A percentile compares a stretch with the other conserved stretches of the same genome.
phyloP scores from a whole-genome alignment of 169 alveolate species.

The Theileria orientalis region DNA sequence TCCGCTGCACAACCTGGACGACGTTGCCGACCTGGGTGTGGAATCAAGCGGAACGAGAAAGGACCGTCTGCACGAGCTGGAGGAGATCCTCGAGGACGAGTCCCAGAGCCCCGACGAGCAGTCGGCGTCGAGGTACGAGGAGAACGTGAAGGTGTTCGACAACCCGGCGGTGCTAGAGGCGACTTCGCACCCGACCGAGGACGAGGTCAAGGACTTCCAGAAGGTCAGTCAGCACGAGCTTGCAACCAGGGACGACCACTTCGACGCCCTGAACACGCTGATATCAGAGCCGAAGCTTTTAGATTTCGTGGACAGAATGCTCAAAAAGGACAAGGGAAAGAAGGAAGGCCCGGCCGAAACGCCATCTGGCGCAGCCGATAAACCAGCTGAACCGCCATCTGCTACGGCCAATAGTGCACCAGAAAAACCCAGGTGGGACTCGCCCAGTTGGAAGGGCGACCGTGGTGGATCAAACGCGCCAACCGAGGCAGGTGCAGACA shows the following conservation, averaged over 20 bases:
- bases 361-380: neutral
- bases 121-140: conserved; percentile 7
- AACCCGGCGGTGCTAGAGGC: conserved; percentile 24
- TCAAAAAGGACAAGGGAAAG: too few relatives aligned
- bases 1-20: neutral
- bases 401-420: too few relatives aligned
- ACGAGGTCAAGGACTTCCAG: conserved; percentile 14
- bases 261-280: neutral
- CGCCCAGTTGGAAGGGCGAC: too few relatives aligned
- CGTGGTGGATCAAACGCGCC: neutral
- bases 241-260: conserved; percentile 1
- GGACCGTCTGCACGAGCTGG: conserved; percentile 11
- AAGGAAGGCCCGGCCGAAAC: neutral
- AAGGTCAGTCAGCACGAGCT: neutral
- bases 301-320: too few relatives aligned
- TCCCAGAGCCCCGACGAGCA: conserved; percentile 39
- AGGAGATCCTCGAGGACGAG: conserved; percentile 22
- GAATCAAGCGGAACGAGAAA: conserved; percentile 5
- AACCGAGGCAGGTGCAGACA: neutral
- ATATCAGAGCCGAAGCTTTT: neutral
- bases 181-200: conserved; percentile 30
- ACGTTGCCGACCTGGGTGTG: conserved; percentile 9
- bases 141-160: conserved; percentile 16
- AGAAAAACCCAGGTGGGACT: neutral
- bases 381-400: neutral